Percentiles rank a stretch among this genome's conserved stretches.
phyloP scores from a whole-genome alignment of 352 stramenopile genomes.

The Globisporangium polare region DNA sequence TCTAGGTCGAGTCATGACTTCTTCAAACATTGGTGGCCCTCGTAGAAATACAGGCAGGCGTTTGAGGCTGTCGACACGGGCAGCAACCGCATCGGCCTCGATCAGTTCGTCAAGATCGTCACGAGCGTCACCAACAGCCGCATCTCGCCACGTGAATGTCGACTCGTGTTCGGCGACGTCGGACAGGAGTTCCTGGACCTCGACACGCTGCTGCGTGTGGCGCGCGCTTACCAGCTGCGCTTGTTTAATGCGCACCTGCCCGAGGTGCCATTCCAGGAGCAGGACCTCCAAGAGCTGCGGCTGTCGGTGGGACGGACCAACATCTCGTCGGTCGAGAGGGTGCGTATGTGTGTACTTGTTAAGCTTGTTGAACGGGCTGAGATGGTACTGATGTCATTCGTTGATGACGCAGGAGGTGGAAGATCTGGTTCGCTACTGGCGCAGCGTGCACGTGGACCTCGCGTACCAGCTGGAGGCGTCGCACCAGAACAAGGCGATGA shows the following conservation, averaged over 20 bases:
- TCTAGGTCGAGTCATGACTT: not conserved
- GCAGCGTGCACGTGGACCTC: conserved; percentile 41
- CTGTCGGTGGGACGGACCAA: conserved; percentile 48
- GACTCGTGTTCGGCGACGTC: conserved; percentile 62
- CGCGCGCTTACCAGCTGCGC: conserved; percentile 52
- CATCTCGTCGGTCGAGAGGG: conserved; percentile 41
- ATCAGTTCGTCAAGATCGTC: conserved; percentile 74
- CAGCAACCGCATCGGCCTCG: conserved; percentile 50
- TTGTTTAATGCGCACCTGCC: conserved; percentile 47
- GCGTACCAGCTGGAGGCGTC: conserved; percentile 45
- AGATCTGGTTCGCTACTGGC: conserved; percentile 62
- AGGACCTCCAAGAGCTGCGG: conserved; percentile 44
- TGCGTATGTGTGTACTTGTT: conserved; percentile 3
- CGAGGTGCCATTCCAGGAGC: conserved; percentile 42
- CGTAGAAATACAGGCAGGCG: conserved; percentile 44
- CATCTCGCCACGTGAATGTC: conserved; percentile 46
- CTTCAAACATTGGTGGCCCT: not conserved
- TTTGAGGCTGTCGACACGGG: conserved; percentile 40
- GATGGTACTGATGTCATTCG: not conserved
- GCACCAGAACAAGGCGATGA: conserved; percentile 64
- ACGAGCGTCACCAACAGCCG: conserved; percentile 48
- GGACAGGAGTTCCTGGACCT: conserved; percentile 57
- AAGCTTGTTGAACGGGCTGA: not conserved
- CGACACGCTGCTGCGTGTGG: conserved; percentile 51
- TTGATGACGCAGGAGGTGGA: conserved; percentile 42